phyloP scores from a whole-genome alignment of 1,284 basidiomycete genomes.

The Leccinum angustisporum region DNA sequence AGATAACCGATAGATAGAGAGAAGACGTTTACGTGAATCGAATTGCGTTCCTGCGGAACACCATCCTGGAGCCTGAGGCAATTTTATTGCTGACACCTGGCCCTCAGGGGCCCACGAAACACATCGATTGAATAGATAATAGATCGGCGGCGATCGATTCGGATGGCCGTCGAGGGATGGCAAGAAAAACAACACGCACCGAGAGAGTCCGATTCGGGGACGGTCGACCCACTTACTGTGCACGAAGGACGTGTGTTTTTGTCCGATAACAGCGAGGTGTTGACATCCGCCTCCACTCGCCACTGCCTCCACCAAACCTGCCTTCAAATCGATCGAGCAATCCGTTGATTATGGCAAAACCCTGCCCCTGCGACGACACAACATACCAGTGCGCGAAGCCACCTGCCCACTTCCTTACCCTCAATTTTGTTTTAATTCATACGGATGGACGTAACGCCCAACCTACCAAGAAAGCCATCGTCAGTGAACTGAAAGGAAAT shows the following conservation, averaged over 20 bases:
- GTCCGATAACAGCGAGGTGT: neutral
- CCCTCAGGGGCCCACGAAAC: slow-evolving; percentile 10
- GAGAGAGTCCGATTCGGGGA: neutral
- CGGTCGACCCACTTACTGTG: neutral
- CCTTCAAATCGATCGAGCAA: neutral
- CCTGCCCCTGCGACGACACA: neutral
- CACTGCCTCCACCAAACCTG: neutral
- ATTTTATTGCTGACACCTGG: slow-evolving; percentile 4
- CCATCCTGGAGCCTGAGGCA: slow-evolving; percentile 23
- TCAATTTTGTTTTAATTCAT: neutral
- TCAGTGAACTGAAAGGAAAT: neutral
- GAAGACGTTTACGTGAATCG: slow-evolving; percentile 18
- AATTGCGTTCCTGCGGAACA: slow-evolving; percentile 1
- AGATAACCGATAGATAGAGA: slow-evolving; percentile 15
- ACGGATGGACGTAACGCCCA: neutral
- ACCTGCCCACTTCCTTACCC: neutral
- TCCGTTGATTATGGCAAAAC: neutral
- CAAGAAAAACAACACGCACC: neutral
- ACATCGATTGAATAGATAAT: neutral
- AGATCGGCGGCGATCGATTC: slow-evolving; percentile 3
- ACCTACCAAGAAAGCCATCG: neutral
- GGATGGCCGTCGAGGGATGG: slow-evolving; percentile 4
- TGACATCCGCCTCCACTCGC: neutral
- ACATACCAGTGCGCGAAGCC: neutral
- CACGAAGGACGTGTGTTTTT: neutral